These are phyloP conservation scores for Fragilaria radians DNA, from an alignment of 108 stramenopile species.

Conservation along the genomic window DNA sequence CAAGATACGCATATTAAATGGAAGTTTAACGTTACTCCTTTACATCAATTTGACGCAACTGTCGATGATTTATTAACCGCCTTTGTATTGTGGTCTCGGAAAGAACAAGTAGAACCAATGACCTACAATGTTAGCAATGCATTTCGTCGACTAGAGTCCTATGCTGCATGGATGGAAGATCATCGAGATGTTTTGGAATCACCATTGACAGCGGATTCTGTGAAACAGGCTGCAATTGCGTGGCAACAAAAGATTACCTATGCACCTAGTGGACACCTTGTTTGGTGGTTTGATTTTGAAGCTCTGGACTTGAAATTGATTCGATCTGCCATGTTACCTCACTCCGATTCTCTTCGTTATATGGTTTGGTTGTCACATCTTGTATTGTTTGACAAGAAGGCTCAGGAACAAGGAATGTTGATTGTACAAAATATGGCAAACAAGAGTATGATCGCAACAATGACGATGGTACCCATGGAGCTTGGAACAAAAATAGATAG, in stretches of 20 bases:
- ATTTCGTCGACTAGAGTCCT: constrained; percentile 47
- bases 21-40: constrained; percentile 10
- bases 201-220: constrained; percentile 36
- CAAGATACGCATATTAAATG: constrained; percentile 4
- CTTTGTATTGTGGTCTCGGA: constrained; percentile 16
- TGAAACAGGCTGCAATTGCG: constrained; percentile 21
- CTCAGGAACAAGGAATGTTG: constrained; percentile 44
- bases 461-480: constrained; percentile 53
- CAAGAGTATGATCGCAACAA: constrained; percentile 37
- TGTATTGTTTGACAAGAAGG: constrained; percentile 40
- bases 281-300: constrained; percentile 59
- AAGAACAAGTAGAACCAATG: constrained; percentile 7
- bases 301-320: constrained; percentile 29
- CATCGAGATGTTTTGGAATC: constrained; percentile 28
- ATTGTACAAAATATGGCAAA: constrained; percentile 39
- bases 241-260: constrained; percentile 36
- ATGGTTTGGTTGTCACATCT: constrained; percentile 54
- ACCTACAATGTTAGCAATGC: constrained; percentile 59
- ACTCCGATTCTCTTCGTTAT: constrained; percentile 8
- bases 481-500: constrained; percentile 46
- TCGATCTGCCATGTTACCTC: background rate
- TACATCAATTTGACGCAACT: constrained; percentile 15
- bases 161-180: constrained; percentile 54
- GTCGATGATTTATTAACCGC: constrained; percentile 12
- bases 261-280: constrained; percentile 28